Conservation (phyloP, 2,329 filamentous ascomycete species). For the Diaporthe caulivora region DNA sequence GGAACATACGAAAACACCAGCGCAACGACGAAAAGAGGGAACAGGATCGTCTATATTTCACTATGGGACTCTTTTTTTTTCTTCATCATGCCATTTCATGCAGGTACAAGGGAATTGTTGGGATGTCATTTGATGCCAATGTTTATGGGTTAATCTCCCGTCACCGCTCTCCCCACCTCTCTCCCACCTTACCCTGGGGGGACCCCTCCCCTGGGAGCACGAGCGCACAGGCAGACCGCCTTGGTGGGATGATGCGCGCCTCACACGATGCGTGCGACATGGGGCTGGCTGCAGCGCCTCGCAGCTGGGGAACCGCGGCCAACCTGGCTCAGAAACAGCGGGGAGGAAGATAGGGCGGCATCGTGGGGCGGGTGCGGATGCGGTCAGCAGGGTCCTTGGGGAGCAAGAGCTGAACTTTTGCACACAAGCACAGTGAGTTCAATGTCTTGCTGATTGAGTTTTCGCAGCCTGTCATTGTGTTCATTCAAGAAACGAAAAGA, state of each 20-base stretch:
- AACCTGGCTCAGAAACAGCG: not conserved
- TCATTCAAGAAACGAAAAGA: not conserved
- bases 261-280: slow-evolving; percentile 18
- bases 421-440: too few species aligned
- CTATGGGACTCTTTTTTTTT: not conserved
- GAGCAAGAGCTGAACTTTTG: too few species aligned
- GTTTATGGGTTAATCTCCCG: slow-evolving; percentile 28
- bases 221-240: slow-evolving; percentile 9
- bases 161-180: slow-evolving; percentile 4
- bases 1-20: not conserved
- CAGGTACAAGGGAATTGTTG: slow-evolving; percentile 14
- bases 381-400: not conserved
- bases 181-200: not conserved
- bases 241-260: slow-evolving; percentile 1
- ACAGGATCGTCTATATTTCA: not conserved
- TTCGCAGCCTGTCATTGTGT: not conserved
- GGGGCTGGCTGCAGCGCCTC: not conserved
- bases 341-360: slow-evolving; percentile 1
- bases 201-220: not conserved
- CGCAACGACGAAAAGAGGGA: not conserved
- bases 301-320: not conserved
- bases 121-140: slow-evolving; percentile 29
- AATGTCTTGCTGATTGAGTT: not conserved
- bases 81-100: slow-evolving; percentile 15
- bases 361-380: not conserved